A percentile compares a stretch with the other conserved stretches of the same genome.
phyloP scores from a whole-genome alignment of 2,329 filamentous ascomycete genomes.

The Rugonectria rugulosa region DNA sequence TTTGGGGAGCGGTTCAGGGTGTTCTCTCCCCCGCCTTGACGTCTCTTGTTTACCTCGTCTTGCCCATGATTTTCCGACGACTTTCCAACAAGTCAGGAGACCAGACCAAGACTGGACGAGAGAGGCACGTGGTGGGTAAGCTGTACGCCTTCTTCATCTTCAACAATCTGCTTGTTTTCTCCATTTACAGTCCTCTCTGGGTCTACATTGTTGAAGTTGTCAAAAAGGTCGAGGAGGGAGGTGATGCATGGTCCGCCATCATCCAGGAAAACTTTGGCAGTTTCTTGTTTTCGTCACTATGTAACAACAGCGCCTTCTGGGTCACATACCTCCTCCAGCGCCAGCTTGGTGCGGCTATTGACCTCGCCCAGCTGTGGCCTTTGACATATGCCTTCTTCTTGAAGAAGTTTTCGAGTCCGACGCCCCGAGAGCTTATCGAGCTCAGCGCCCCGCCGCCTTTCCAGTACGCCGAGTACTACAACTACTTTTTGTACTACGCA shows the following conservation, averaged over 20 bases:
- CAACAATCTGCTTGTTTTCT: slow-evolving; percentile 96
- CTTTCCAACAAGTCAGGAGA: slow-evolving; percentile 86
- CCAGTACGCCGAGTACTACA: slow-evolving; percentile 97
- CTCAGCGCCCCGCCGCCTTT: slow-evolving; percentile 91
- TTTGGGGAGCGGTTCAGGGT: slow-evolving; percentile 93
- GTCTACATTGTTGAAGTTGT: slow-evolving; percentile 73
- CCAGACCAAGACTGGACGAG: slow-evolving; percentile 88
- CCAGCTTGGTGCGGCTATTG: slow-evolving; percentile 91
- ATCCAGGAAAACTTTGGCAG: slow-evolving; percentile 67
- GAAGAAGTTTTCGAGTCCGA: slow-evolving; percentile 85
- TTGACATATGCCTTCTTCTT: slow-evolving; percentile 85
- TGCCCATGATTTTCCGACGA: slow-evolving; percentile 91
- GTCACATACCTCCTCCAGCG: slow-evolving; percentile 92
- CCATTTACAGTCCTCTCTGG: slow-evolving; percentile 86
- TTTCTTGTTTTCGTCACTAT: slow-evolving; percentile 76
- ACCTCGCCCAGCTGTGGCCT: slow-evolving; percentile 88
- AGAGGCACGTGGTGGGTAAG: slow-evolving; percentile 89
- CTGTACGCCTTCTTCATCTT: slow-evolving; percentile 96
- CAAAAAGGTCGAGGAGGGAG: slow-evolving; percentile 60
- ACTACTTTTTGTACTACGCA: slow-evolving; percentile 94
- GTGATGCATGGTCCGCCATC: slow-evolving; percentile 74
- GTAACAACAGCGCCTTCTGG: slow-evolving; percentile 89
- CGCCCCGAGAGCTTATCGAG: slow-evolving; percentile 89
- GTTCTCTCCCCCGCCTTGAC: slow-evolving; percentile 87
- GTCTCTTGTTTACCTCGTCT: slow-evolving; percentile 83